Base-by-base conservation (phyloP, 768 basidiomycete genomes). In the Xerocomellus intermedius region DNA sequence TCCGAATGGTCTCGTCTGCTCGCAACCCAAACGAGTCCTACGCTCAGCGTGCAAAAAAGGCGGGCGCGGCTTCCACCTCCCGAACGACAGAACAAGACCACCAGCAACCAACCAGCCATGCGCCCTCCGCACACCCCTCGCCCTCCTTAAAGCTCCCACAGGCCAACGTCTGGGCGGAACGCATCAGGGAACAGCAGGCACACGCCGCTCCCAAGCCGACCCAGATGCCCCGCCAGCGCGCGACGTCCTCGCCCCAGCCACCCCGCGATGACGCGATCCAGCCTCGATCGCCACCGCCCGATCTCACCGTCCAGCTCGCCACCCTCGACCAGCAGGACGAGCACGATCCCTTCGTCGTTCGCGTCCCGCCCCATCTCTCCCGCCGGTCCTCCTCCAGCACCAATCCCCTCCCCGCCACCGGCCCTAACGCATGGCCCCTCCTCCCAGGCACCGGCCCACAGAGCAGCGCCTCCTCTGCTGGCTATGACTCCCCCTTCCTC, bases 11-110 rank as follows among this genome's bases (percentile, higher is more conserved):
- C 62, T 73, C 69, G 58, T 71, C 63, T 44, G 63, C 67, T 53
- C 71, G 71, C 48, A 69, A 68, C 41, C 74, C 74, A 58, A 67
- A 75, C 53, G 75, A 83, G 46, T 86, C 85, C 28, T 87, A 86
- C 59, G 82, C 81, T 36, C 76, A 82, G 47, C 77, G 76, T 42
- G 81, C 78, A 55, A 80, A 76, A 70, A 79, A 75, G 63, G 78
- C 78, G 49, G 61, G 48, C 45, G 39, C 55, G 41, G 55, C 64
- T 26, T 39, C 61, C 8, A 16, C 35, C 32, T 5, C 43, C 26
- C 45, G 22, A 22, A 16, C 42, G 8, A 35, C 48, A 13, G 43
- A 44, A 2, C 46, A 42, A 44, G 60, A 28, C 24, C 48, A 43
- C 22, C 56, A 32, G 47, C 63, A 42, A 24, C 42, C 21, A 0